These are phyloP conservation scores for Oemleria cerasiformis DNA, from an alignment of 306 rosid genomes.

Conservation along the genomic window DNA sequence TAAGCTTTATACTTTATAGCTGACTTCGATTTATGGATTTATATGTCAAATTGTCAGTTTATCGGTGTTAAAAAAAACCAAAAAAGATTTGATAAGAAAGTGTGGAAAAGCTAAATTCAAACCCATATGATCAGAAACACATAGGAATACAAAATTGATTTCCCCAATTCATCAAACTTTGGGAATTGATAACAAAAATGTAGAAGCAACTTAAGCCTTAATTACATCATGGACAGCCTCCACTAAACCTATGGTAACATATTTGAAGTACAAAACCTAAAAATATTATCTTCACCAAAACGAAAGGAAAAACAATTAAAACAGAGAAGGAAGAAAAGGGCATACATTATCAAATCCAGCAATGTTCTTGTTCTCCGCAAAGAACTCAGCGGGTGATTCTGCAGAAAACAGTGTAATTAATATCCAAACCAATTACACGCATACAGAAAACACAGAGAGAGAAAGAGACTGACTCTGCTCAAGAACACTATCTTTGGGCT, in stretches of 20 bases:
- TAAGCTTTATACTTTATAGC: neutral
- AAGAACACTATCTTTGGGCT: conserved; percentile 67
- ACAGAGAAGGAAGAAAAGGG: neutral
- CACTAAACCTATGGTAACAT: no score
- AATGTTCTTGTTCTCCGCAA: conserved; percentile 92
- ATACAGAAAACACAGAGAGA: neutral
- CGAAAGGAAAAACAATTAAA: neutral
- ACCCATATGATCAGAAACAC: neutral
- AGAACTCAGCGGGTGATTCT: conserved; percentile 97
- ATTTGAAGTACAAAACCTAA: neutral
- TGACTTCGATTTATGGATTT: neutral
- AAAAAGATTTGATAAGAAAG: no score
- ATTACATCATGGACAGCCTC: neutral
- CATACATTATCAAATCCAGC: conserved; percentile 93
- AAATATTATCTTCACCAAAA: neutral
- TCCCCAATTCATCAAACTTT: neutral
- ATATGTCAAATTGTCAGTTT: neutral
- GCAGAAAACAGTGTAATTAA: conserved; percentile 8
- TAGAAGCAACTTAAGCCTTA: neutral
- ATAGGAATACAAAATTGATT: no score
- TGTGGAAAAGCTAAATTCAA: neutral
- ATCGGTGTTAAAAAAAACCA: neutral
- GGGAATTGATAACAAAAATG: neutral
- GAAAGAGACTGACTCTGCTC: conserved; percentile 61
- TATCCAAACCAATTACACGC: conserved; percentile 1